Percentiles rank a stretch among this genome's conserved stretches.
Evolutionary conservation across 805 yeast species (phyloP).

Genomic region (Lipomyces spencermartinsiae): DNA sequence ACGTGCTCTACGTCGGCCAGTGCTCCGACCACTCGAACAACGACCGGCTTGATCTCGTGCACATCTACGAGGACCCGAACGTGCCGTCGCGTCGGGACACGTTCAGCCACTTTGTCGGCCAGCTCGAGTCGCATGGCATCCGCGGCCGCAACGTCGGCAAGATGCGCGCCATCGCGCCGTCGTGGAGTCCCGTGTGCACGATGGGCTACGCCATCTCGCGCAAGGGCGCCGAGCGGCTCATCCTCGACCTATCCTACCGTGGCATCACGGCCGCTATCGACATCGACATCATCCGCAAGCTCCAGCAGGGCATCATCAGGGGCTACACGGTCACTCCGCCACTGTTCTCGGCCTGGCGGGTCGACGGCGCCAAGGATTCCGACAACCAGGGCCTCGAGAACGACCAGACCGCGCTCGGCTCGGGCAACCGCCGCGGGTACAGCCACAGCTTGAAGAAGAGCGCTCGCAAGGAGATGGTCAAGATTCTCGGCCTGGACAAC

Average conservation of each 20-base stretch:
- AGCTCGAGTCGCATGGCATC: conserved; percentile 14
- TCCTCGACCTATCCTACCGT: conserved; percentile 23
- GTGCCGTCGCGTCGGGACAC: conserved; percentile 14
- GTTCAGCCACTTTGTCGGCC: conserved; percentile 6
- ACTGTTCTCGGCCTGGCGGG: conserved; percentile 25
- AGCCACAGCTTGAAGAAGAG: conserved; percentile 21
- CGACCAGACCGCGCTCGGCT: not conserved
- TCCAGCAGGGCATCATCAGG: conserved; percentile 20
- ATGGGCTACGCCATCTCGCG: conserved; percentile 30
- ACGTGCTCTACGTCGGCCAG: conserved; percentile 29
- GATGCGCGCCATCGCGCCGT: conserved; percentile 20
- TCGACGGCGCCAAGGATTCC: conserved; percentile 25
- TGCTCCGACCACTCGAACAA: conserved; percentile 28
- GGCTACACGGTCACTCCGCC: conserved; percentile 26
- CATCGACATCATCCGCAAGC: conserved; percentile 16
- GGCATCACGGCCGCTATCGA: conserved; percentile 27
- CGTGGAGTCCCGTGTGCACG: conserved; percentile 31
- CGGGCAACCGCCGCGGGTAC: conserved; percentile 14
- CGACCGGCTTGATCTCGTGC: conserved; percentile 24
- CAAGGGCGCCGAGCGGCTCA: conserved; percentile 30
- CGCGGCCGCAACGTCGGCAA: conserved; percentile 19
- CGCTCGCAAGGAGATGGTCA: conserved; percentile 18
- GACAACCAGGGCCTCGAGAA: conserved; percentile 16
- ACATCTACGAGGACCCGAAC: conserved; percentile 27
- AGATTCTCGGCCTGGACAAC: not conserved